Evolutionary conservation across 352 stramenopile genomes (phyloP), one percentile per base, ranked within the genome.

Genomic region (Peronosclerospora sorghi): DNA sequence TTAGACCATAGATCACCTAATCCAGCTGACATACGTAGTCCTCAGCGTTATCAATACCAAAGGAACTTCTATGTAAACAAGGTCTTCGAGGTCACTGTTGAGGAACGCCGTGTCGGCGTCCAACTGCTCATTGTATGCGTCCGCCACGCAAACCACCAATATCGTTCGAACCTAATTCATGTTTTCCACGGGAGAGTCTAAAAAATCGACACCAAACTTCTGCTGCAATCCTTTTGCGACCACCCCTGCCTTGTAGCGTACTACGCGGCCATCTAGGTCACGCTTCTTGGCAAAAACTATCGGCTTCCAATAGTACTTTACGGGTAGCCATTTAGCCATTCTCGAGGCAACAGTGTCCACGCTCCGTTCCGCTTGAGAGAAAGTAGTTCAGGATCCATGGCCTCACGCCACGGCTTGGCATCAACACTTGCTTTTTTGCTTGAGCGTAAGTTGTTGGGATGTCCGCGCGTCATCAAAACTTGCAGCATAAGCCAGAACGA

Each of bases 21-120:
- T n/a, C n/a, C n/a, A n/a, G n/a, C n/a, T n/a, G n/a, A n/a, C n/a
- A n/a, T n/a, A n/a, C n/a, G n/a, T n/a, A n/a, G n/a, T n/a, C n/a
- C n/a, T n/a, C n/a, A n/a, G n/a, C n/a, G 34, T 5, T 8, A 63
- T 32, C 32, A 35, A 35, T 13, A 35, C 12, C 13, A 35, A 17
- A 8, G 5, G 30, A 35, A 18, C 7, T 35, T 35, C 12, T 56
- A 0, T 49, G 21, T 23, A 26, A 48, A 49, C 9, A 38, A 15
- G 48, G 36, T 1, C 61, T 57, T 10, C 4, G 18, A 6, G 45
- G 47, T 5, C 8, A 44, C 21, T 0, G 53, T 56, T 56, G 0
- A 65, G 27, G 26, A 68, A 73, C 17, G 50, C 63, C 13, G 55
- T 65, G 10, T 69, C 51, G 0, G 57, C 55, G 40, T 74, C 53